These are phyloP conservation scores for Samsoniella hepiali DNA, from an alignment of 2,329 filamentous ascomycete species.

Conservation along the genomic window DNA sequence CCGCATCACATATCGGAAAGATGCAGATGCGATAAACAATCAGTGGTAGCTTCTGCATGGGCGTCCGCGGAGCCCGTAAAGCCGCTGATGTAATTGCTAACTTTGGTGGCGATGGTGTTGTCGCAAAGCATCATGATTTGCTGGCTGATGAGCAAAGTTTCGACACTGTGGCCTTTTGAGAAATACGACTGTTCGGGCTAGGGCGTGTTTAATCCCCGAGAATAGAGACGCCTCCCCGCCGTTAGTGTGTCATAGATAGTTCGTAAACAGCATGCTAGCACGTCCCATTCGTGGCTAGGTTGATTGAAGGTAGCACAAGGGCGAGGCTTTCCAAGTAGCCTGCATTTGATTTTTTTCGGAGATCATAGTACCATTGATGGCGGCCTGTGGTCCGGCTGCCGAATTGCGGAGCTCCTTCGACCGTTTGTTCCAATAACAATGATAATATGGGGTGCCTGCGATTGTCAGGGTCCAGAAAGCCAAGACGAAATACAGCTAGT, in stretches of 20 bases:
- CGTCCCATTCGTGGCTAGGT: too few species aligned
- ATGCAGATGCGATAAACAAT: background rate
- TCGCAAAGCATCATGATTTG: background rate
- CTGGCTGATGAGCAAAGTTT: background rate
- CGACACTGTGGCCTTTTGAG: background rate
- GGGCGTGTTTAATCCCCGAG: background rate
- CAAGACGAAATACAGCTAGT: background rate
- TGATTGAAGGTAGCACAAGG: too few species aligned
- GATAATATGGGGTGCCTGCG: background rate
- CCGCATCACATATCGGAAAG: background rate
- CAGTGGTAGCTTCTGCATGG: background rate
- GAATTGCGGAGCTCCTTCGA: background rate
- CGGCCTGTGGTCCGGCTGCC: background rate
- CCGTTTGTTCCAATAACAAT: too few species aligned
- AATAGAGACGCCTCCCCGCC: background rate
- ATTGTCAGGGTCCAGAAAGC: background rate
- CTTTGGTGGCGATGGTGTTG: background rate
- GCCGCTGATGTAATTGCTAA: background rate
- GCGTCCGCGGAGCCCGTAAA: background rate
- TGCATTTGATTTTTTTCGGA: too few species aligned
- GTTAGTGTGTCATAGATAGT: background rate
- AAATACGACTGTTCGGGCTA: background rate
- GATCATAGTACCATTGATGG: too few species aligned
- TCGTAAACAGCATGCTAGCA: background rate
- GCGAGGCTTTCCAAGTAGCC: too few species aligned